Conservation (phyloP, 2,329 filamentous ascomycete species). For the Fusarium sp. region DNA sequence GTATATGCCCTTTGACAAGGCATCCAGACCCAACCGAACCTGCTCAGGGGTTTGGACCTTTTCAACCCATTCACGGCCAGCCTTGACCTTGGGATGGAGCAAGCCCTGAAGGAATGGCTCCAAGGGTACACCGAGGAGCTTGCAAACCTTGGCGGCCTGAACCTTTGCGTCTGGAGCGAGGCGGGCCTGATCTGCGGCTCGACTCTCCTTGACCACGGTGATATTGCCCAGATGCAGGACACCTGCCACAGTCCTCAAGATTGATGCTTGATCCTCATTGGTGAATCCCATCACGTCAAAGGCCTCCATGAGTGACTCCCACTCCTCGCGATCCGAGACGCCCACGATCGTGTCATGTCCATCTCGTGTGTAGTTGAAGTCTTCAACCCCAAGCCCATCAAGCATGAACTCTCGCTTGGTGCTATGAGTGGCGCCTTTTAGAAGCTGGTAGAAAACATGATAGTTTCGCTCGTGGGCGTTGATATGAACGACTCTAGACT, state of each 20-base stretch:
- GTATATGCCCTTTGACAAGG: slow-evolving; percentile 95
- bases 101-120: slow-evolving; percentile 89
- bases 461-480: slow-evolving; percentile 93
- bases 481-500: slow-evolving; percentile 92
- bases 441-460: slow-evolving; percentile 94
- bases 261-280: slow-evolving; percentile 80
- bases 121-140: slow-evolving; percentile 80
- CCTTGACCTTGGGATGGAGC: slow-evolving; percentile 92
- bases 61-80: slow-evolving; percentile 96
- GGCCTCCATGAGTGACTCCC: slow-evolving; percentile 87
- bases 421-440: slow-evolving; percentile 78
- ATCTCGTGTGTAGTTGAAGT: slow-evolving; percentile 90
- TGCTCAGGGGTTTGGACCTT: slow-evolving; percentile 98
- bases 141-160: slow-evolving; percentile 80
- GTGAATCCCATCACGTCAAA: slow-evolving; percentile 95
- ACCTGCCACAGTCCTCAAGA: slow-evolving; percentile 86
- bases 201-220: slow-evolving; percentile 85
- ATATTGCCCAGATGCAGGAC: slow-evolving; percentile 95
- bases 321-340: slow-evolving; percentile 89
- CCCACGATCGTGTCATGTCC: slow-evolving; percentile 92
- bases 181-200: slow-evolving; percentile 88
- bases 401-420: slow-evolving; percentile 81
- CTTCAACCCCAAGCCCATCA: slow-evolving; percentile 75
- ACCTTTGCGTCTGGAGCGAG: slow-evolving; percentile 76
- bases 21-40: slow-evolving; percentile 87